Evolutionary conservation across 139 green algal genomes (phyloP).

Genomic region (Marvania coccoides): DNA sequence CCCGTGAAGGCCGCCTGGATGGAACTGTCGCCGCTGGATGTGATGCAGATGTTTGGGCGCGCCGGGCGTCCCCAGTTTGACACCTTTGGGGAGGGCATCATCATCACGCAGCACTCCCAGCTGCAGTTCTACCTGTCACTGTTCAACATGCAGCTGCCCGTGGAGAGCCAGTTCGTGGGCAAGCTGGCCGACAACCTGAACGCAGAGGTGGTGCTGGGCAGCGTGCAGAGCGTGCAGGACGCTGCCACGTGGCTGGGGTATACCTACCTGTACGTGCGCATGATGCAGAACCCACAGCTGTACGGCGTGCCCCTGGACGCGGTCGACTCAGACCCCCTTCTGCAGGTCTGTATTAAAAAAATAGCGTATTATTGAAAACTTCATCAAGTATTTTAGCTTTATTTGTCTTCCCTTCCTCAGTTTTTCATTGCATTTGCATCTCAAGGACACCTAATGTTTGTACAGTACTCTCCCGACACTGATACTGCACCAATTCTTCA

Average conservation of each 20-base stretch:
- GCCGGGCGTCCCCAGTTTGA: constrained; percentile 94
- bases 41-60: constrained; percentile 99
- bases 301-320: constrained; percentile 80
- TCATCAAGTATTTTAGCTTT: background rate
- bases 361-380: too few relatives aligned
- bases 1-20: constrained; percentile 84
- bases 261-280: constrained; percentile 95
- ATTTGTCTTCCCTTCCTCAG: background rate
- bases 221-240: constrained; percentile 72
- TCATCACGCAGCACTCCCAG: constrained; percentile 86
- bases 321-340: constrained; percentile 70
- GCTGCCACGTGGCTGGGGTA: constrained; percentile 85
- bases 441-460: too few relatives aligned
- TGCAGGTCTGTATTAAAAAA: constrained; percentile 35
- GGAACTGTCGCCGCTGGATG: constrained; percentile 89
- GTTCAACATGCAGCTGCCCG: constrained; percentile 97
- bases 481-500: too few relatives aligned
- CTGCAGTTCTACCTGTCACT: constrained; percentile 98
- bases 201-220: constrained; percentile 93
- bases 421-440: too few relatives aligned
- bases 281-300: constrained; percentile 86
- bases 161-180: constrained; percentile 89
- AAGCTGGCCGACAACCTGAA: constrained; percentile 91
- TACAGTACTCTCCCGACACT: too few relatives aligned
- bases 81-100: constrained; percentile 93